A percentile compares a stretch with the other conserved stretches of the same genome.
phyloP scores from a whole-genome alignment of 495 filamentous ascomycete genomes.

The Daldinia vernicosa region DNA sequence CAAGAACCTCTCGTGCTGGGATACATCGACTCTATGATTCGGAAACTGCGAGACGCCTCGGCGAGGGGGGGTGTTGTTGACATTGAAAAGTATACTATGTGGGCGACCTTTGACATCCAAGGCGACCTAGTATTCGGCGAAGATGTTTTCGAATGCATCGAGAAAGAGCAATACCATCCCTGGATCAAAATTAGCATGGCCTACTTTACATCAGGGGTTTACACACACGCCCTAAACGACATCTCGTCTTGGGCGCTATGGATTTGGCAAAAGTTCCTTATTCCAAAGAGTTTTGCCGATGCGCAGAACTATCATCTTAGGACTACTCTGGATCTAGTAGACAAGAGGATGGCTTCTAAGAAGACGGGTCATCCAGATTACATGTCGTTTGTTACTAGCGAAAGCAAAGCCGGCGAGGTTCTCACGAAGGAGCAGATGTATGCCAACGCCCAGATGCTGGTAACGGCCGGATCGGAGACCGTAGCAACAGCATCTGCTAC shows the following conservation, averaged over 20 bases:
- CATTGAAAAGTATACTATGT: slow-evolving; percentile 64
- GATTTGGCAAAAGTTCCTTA: slow-evolving; percentile 29
- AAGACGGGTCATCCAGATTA: slow-evolving; percentile 45
- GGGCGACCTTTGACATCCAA: slow-evolving; percentile 67
- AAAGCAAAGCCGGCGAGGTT: slow-evolving; percentile 25
- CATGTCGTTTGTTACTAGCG: slow-evolving; percentile 49
- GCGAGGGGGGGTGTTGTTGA: slow-evolving; percentile 38
- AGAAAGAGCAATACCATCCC: slow-evolving; percentile 44
- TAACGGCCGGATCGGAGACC: slow-evolving; percentile 61
- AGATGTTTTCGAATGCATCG: slow-evolving; percentile 62
- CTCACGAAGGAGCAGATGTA: slow-evolving; percentile 47
- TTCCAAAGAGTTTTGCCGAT: slow-evolving; percentile 13
- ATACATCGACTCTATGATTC: slow-evolving; percentile 57
- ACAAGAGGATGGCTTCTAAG: slow-evolving; percentile 35
- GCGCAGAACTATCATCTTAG: slow-evolving; percentile 17
- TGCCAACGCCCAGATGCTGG: slow-evolving; percentile 40
- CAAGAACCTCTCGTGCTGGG: slow-evolving; percentile 55
- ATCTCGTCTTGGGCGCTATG: slow-evolving; percentile 37
- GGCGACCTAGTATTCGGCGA: slow-evolving; percentile 67
- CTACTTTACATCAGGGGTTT: slow-evolving; percentile 24
- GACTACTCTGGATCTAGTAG: slow-evolving; percentile 35
- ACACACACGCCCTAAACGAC: slow-evolving; percentile 38
- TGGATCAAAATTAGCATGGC: slow-evolving; percentile 48
- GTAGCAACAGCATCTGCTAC: slow-evolving; percentile 61
- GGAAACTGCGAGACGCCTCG: slow-evolving; percentile 43